A percentile compares a stretch with the other conserved stretches of the same genome.
phyloP scores from a whole-genome alignment of 1,139 yeast species.

The Candida smagusa region DNA sequence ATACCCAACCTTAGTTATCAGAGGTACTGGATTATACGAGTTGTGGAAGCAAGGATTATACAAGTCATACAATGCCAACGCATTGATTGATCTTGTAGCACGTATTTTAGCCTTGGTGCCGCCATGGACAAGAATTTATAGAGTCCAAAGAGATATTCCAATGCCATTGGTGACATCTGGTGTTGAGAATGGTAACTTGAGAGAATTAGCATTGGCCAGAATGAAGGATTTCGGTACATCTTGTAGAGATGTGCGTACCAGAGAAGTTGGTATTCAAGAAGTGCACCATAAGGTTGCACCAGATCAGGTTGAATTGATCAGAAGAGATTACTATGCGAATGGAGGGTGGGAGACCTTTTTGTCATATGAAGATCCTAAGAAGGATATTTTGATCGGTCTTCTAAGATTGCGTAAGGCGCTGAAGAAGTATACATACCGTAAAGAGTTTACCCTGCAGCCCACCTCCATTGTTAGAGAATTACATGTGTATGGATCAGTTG shows the following conservation, averaged over 20 bases:
- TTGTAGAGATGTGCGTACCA: constrained; percentile 95
- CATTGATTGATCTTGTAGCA: constrained; percentile 90
- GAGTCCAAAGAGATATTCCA: constrained; percentile 98
- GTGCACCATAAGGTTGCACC: constrained; percentile 97
- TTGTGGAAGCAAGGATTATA: constrained; percentile 96
- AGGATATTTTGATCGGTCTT: constrained; percentile 90
- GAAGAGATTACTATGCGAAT: constrained; percentile 95
- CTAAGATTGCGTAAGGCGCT: constrained; percentile 86
- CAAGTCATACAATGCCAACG: constrained; percentile 92
- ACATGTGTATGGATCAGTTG: constrained; percentile 97
- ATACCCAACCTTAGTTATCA: constrained; percentile 92
- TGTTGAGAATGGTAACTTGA: constrained; percentile 93
- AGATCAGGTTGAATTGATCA: constrained; percentile 90
- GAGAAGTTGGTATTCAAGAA: constrained; percentile 98
- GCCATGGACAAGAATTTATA: constrained; percentile 98
- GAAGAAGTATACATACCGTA: constrained; percentile 84
- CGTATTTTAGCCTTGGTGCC: constrained; percentile 94
- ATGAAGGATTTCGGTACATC: constrained; percentile 98
- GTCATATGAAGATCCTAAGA: constrained; percentile 95
- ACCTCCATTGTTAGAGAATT: constrained; percentile 93
- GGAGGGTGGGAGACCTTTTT: constrained; percentile 99
- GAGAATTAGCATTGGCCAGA: constrained; percentile 93
- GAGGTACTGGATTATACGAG: constrained; percentile 97
- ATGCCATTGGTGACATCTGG: constrained; percentile 99
- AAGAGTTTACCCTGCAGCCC: constrained; percentile 79